Evolutionary conservation across 2,329 filamentous ascomycete species (phyloP).

Genomic region (Alternaria rosae): DNA sequence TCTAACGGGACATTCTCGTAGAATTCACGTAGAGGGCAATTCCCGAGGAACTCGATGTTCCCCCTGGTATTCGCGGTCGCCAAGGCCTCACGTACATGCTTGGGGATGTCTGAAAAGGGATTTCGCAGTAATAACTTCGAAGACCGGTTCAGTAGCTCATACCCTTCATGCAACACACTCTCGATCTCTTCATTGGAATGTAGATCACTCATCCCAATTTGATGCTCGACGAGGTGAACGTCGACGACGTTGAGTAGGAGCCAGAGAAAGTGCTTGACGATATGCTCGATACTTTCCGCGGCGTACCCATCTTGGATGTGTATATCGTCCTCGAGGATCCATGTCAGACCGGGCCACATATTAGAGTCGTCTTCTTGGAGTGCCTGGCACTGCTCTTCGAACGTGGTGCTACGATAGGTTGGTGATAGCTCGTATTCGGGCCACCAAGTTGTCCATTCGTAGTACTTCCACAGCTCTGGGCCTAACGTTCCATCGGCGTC

Average conservation of each 20-base stretch:
- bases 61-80: neutral
- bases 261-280: neutral
- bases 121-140: neutral
- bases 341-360: neutral
- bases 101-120: neutral
- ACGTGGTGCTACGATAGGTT: too few species aligned
- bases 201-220: too few species aligned
- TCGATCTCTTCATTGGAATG: accelerated
- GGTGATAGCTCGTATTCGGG: neutral
- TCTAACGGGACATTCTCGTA: neutral
- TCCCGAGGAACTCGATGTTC: neutral
- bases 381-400: too few species aligned
- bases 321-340: neutral
- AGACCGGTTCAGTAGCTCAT: neutral
- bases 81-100: neutral
- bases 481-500: neutral
- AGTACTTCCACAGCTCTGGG: neutral
- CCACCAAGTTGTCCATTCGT: neutral
- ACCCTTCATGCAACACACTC: neutral
- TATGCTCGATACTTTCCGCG: neutral
- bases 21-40: neutral
- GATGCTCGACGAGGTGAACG: too few species aligned
- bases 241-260: neutral
- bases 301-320: neutral
- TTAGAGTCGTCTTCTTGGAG: too few species aligned